phyloP scores from a whole-genome alignment of 768 basidiomycete genomes.

The Podaxis sp. region DNA sequence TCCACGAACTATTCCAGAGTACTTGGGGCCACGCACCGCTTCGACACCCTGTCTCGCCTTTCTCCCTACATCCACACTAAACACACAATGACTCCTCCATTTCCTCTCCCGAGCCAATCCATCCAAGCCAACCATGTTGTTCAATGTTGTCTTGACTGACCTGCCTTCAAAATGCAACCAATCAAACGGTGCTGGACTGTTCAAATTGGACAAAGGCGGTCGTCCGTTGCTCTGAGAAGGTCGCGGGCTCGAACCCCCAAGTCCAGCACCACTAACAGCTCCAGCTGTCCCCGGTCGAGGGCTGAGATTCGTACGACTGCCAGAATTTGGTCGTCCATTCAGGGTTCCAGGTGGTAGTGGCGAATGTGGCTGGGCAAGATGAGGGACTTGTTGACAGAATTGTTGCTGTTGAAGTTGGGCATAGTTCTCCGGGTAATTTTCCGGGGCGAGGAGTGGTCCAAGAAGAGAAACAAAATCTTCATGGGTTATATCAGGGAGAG shows the following conservation, averaged over 20 bases:
- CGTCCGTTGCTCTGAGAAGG: slow-evolving; percentile 25
- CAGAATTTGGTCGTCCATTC: slow-evolving; percentile 6
- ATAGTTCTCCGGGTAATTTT: slow-evolving; percentile 56
- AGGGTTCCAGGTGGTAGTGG: slow-evolving; percentile 22
- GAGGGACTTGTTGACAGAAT: slow-evolving; percentile 27
- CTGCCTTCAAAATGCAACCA: slow-evolving; percentile 87
- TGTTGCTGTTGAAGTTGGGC: slow-evolving; percentile 23
- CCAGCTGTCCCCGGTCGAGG: slow-evolving; percentile 4
- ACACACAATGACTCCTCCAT: slow-evolving; percentile 79
- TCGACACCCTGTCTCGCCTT: slow-evolving; percentile 74
- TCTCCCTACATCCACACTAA: slow-evolving; percentile 76
- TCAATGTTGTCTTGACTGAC: slow-evolving; percentile 72
- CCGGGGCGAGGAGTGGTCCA: slow-evolving; percentile 77
- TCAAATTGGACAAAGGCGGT: slow-evolving; percentile 33
- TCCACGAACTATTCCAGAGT: background rate
- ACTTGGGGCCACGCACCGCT: slow-evolving; percentile 48
- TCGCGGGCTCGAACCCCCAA: slow-evolving; percentile 23
- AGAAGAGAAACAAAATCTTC: slow-evolving; percentile 80
- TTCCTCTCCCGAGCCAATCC: slow-evolving; percentile 79
- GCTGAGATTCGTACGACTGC: slow-evolving; percentile 1
- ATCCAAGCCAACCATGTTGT: slow-evolving; percentile 74
- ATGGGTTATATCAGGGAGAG: slow-evolving; percentile 80
- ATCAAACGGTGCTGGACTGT: slow-evolving; percentile 75
- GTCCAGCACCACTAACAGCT: background rate
- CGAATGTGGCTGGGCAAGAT: slow-evolving; percentile 29